Evolutionary conservation across 768 basidiomycete species (phyloP).

Genomic region (Xanthoconium stramineum): DNA sequence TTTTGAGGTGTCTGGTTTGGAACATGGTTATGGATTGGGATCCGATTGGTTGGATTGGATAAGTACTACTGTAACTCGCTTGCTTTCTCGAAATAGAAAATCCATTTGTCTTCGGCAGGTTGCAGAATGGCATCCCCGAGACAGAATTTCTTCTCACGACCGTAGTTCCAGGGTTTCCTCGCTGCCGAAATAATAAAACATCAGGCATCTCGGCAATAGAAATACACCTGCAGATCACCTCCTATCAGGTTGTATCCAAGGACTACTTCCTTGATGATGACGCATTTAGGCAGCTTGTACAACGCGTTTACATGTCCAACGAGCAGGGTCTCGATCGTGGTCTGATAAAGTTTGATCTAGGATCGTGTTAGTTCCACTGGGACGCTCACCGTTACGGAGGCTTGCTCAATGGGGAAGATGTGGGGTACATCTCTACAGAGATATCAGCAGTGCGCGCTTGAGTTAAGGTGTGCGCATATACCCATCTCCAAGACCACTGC

Average conservation of each 20-base stretch:
- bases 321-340: slow-evolving; percentile 25
- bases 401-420: slow-evolving; percentile 9
- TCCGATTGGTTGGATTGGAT: too few species aligned
- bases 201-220: neutral
- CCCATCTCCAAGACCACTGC: slow-evolving; percentile 12
- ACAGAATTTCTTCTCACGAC: slow-evolving; percentile 26
- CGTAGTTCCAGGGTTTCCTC: slow-evolving; percentile 28
- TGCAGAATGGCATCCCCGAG: slow-evolving; percentile 16
- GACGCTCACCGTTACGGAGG: slow-evolving; percentile 21
- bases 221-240: slow-evolving; percentile 2
- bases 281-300: slow-evolving; percentile 12
- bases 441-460: neutral
- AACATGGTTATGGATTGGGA: too few species aligned
- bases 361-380: neutral
- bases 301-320: slow-evolving; percentile 16
- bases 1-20: too few species aligned
- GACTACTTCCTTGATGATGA: slow-evolving; percentile 9
- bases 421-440: slow-evolving; percentile 2
- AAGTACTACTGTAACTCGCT: too few species aligned
- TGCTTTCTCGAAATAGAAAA: slow-evolving; percentile 17
- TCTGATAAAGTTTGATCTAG: slow-evolving; percentile 6
- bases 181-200: slow-evolving; percentile 8
- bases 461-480: slow-evolving; percentile 14
- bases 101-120: slow-evolving; percentile 28
- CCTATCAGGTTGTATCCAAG: slow-evolving; percentile 22